Conservation (phyloP, 345 rosid species). For the Salix caprea region DNA sequence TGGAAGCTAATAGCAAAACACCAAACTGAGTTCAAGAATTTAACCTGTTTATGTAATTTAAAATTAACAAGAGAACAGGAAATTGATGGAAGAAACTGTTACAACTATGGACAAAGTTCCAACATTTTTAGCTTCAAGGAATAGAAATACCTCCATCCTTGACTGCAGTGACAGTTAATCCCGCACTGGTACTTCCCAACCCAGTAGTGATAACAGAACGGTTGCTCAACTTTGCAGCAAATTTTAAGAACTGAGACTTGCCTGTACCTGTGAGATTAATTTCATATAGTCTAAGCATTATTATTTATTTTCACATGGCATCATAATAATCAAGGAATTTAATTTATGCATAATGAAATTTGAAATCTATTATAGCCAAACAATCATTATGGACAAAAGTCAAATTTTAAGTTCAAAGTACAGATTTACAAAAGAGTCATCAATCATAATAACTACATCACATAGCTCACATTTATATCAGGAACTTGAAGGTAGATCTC, state of each 20-base stretch:
- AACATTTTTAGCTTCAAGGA: neutral
- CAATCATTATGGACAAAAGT: neutral
- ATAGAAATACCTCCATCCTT: constrained; percentile 76
- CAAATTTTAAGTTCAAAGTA: neutral
- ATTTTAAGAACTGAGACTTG: constrained; percentile 93
- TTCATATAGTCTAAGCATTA: neutral
- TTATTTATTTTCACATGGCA: constrained; percentile 1
- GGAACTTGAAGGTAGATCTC: neutral
- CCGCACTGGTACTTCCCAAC: constrained; percentile 96
- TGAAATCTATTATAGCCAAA: neutral
- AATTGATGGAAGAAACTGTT: neutral
- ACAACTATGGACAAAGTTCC: neutral
- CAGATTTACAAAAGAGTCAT: neutral
- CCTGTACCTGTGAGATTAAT: constrained; percentile 68
- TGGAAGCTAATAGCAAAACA: neutral
- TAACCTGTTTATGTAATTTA: neutral
- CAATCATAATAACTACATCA: neutral
- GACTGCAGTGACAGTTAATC: constrained; percentile 95
- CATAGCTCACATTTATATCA: neutral
- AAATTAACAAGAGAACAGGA: neutral
- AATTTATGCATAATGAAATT: neutral
- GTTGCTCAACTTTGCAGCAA: constrained; percentile 91
- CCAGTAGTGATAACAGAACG: constrained; percentile 93
- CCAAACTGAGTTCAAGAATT: neutral
- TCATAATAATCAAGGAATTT: neutral